Base-by-base conservation (phyloP, 2,329 filamentous ascomycete genomes). In the Colletotrichum graminicola region DNA sequence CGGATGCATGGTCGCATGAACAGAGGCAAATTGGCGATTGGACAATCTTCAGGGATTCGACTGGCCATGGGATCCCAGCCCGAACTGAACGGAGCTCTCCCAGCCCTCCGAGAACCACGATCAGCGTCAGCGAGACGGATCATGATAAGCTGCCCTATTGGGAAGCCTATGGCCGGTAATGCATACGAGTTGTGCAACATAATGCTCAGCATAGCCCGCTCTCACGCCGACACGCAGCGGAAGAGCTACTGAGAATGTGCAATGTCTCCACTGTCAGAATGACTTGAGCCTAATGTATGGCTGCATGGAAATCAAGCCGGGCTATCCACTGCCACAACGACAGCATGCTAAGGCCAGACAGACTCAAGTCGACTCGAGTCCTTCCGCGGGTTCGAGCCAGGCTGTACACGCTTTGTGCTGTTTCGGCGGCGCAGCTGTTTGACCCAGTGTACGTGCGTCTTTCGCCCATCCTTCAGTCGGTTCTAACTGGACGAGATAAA, bases 121-220 rank as follows among this genome's bases (percentile, higher is more conserved):
- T 65, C 67, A 62, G 57, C 66, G 60, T 64, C 52, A 18, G n/a
- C 60, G 52, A 64, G 66, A 72, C 61, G 36, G 51, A 62, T 66
- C 61, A 71, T 61, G 67, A 72, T 66, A 69, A 69, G 72, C 57
- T 69, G 69, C 72, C 65, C 61, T 43, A 68, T 72, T 72, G 32
- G 72, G 68, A 64, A 68, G 47, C 29, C 69, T 56, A 64, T n/a
- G 52, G 49, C 64, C 51, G 67, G 34, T 65, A 45, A 61, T 61
- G 57, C 67, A 73, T 60, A 55, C 54, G 32, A 64, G 61, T 74
- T 74, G 73, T 74, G 71, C 73, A 71, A 68, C 57, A 56, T 63
- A 67, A 60, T 72, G 64, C 67, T 59, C 29, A 61, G 60, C 71
- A 73, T 39, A 66, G 71, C 69, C 68, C 62, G 65, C 45, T 54